Percentiles rank a stretch among this genome's conserved stretches.
Conservation (phyloP, 2,329 filamentous ascomycete species). For the Fusarium temperatum region DNA sequence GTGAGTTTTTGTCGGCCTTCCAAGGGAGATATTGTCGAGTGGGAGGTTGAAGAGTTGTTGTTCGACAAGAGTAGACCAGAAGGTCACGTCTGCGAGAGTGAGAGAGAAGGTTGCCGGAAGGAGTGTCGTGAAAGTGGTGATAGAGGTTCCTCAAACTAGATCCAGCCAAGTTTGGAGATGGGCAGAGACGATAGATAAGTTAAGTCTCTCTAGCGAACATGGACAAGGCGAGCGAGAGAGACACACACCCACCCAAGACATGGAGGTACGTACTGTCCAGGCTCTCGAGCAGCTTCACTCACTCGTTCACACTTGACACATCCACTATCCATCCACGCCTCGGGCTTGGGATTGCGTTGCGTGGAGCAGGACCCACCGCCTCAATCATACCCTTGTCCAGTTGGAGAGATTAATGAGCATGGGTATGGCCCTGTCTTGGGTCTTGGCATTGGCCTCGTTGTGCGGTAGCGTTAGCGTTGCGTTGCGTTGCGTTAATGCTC, state of each 20-base stretch:
- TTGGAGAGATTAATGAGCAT: constrained; percentile 50
- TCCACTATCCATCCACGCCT: constrained; percentile 35
- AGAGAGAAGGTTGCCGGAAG: constrained; percentile 45
- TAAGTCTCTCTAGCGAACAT: constrained; percentile 32
- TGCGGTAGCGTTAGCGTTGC: constrained; percentile 31
- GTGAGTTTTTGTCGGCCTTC: constrained; percentile 26
- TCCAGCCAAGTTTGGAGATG: constrained; percentile 31
- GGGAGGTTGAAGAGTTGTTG: constrained; percentile 14
- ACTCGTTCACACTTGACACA: background rate
- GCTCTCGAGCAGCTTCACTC: background rate
- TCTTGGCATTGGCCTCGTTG: constrained; percentile 45
- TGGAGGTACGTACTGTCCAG: constrained; percentile 35
- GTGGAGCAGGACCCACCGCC: constrained; percentile 43
- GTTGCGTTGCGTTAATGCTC: constrained; percentile 38
- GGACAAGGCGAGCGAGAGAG: constrained; percentile 38
- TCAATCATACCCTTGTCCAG: constrained; percentile 43
- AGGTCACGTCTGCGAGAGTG: constrained; percentile 40
- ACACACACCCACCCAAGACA: constrained; percentile 27
- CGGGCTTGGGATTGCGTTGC: constrained; percentile 51
- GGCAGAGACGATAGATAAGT: constrained; percentile 39
- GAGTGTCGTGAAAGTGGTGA: constrained; percentile 51
- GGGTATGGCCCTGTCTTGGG: constrained; percentile 43
- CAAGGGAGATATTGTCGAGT: constrained; percentile 25
- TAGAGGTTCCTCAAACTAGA: constrained; percentile 39
- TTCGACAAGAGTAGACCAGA: constrained; percentile 39